These are phyloP conservation scores for Hyphopichia wangnamkhiaoensis DNA, from an alignment of 1,139 yeast genomes.

Conservation along the genomic window DNA sequence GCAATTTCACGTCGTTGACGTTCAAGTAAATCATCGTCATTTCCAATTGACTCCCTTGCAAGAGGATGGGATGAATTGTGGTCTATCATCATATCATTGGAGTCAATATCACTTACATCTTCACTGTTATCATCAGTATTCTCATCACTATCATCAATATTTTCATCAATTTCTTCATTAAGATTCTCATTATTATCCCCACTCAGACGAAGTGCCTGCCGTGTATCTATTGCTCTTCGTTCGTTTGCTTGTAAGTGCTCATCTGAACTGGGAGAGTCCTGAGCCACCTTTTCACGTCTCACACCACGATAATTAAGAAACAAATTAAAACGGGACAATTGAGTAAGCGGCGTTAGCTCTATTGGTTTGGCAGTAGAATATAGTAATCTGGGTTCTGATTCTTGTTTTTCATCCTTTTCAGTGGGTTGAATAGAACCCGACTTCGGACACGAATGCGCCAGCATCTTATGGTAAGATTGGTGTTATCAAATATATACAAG, in stretches of 20 bases:
- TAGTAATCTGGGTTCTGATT: background rate
- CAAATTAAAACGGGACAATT: constrained; percentile 8
- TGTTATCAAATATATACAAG: too few species aligned
- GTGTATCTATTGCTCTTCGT: constrained; percentile 9
- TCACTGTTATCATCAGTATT: background rate
- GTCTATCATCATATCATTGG: too few species aligned
- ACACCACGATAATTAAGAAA: constrained; percentile 17
- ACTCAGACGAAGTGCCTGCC: background rate
- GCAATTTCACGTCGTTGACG: too few species aligned
- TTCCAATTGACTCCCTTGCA: too few species aligned
- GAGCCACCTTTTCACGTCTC: constrained; percentile 7
- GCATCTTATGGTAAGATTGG: too few species aligned
- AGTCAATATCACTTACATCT: background rate
- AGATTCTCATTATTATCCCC: background rate
- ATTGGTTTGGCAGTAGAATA: background rate
- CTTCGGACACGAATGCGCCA: too few species aligned
- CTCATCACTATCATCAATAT: background rate
- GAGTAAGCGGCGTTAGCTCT: constrained; percentile 1
- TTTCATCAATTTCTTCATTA: background rate
- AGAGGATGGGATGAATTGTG: too few species aligned
- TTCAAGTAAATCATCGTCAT: too few species aligned
- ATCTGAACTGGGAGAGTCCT: constrained; percentile 3
- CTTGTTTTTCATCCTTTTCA: background rate
- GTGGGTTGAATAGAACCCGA: too few species aligned
- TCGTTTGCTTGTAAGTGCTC: constrained; percentile 6